Percentiles rank a stretch among this genome's conserved stretches.
Evolutionary conservation across 2,329 filamentous ascomycete genomes (phyloP).

Genomic region (Botrytis squamosa): DNA sequence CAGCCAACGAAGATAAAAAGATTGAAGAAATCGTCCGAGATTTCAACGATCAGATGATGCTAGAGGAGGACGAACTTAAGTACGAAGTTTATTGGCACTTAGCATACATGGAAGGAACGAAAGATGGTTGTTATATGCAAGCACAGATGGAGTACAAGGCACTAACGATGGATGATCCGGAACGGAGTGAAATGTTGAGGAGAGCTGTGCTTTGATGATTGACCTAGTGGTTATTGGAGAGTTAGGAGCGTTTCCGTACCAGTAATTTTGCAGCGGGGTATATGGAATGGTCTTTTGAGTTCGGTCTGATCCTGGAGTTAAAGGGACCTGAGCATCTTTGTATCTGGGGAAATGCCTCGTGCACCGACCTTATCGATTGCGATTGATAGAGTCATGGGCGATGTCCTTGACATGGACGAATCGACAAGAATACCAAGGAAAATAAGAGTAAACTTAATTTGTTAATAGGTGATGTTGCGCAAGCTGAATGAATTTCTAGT

Average conservation of each 20-base stretch:
- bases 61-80: conserved; percentile 14
- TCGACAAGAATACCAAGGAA: background rate
- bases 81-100: conserved; percentile 18
- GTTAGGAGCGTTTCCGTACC: background rate
- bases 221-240: conserved; percentile 8
- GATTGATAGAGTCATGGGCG: conserved; percentile 1
- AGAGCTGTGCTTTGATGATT: conserved; percentile 10
- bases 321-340: background rate
- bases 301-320: conserved; percentile 9
- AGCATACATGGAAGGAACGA: conserved; percentile 18
- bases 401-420: background rate
- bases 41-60: background rate
- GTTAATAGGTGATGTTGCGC: background rate
- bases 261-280: background rate
- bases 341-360: conserved; percentile 5
- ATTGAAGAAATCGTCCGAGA: background rate
- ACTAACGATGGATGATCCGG: background rate
- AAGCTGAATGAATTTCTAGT: background rate
- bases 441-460: background rate
- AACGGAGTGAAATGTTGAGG: conserved; percentile 9
- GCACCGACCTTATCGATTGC: background rate
- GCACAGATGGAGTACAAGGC: conserved; percentile 10
- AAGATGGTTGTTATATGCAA: conserved; percentile 17
- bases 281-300: background rate
- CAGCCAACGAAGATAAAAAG: background rate